Evolutionary conservation across 331 rosid genomes (phyloP), one percentile per base, ranked within the genome.

Genomic region (Spiraea crenata): DNA sequence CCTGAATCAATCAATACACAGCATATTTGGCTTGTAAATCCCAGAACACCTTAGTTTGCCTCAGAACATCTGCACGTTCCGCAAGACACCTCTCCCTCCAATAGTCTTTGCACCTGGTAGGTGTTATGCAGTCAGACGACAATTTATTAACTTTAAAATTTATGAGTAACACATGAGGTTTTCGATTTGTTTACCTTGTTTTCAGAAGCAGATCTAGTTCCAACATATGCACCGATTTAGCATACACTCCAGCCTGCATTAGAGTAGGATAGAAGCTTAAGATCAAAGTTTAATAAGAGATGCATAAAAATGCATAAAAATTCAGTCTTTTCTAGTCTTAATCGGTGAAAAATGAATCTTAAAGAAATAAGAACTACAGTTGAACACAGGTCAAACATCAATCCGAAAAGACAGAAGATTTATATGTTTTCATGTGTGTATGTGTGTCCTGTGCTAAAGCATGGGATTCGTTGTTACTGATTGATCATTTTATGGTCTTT

Each of bases 1-100:
- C 46, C 52, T 11, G 19, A 9, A 20, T 37, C 60, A 4, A 67
- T 60, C 51, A 79, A 60, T 74, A 80, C 54, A 84, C 39, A 17
- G 89, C 69, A 55, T 74, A 80, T 51, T 74, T 70, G 68, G 92
- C 77, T 80, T 90, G 93, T 55, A 61, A 40, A 76, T 88, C 83
- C 98, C 97, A 93, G 66, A 52, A 80, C 39, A 79, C 92, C 84
- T 83, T 93, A 16, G 89, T 67, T 82, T 93, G 96, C 74, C 84
- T 83, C 91, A 89, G 2, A 10, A 13, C 62, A 59, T 75, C 77
- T 15, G 40, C 77, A 20, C 87, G 83, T 70, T 89, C 96, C 0
- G 47, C 82, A 35, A 66, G 69, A 46, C 83, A 67, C 77, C 97
- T 93, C 80, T 83, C 89, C 74, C 79, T 93, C 91, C 95, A 93